Evolutionary conservation across 371 early-diverging fungal species (phyloP), one percentile per base, ranked within the genome.

Genomic region (Capillidium heterosporum): DNA sequence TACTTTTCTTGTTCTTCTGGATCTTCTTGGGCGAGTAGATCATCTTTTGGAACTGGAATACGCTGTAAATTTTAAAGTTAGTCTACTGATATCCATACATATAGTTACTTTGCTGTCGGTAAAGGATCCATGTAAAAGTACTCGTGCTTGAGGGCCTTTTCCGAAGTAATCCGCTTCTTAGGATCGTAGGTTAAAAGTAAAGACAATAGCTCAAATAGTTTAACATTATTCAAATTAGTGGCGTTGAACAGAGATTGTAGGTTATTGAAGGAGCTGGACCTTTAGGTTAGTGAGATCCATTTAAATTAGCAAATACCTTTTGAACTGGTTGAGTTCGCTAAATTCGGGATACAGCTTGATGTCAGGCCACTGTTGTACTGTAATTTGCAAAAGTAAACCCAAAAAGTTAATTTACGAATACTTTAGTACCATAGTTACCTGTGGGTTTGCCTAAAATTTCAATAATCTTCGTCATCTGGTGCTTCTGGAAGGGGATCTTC

Each of bases 181-280:
- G 98, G 98, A 65, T 96, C 90, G 60, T 95, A 99, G 52, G 89
- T 88, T 13, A 99, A 72, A 75, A 95, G 72, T 1, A 74, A 72
- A 1, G 82, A 66, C 29, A 98, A 73, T 21, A 97, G 66, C 49
- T 83, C 74, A 59, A 78, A 84, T 7, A 75, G 84, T 29, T 73
- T 48, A 40, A 84, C 84, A 21, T 80, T 80, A 49, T 74, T 76
- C 52, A 48, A 64, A 28, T 51, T 67, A 65, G 72, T 75, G 60
- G 49, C 47, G 39, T 73, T 71, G 24, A 64, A 65, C 68, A 78
- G 43, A 56, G 59, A 65, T 65, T 61, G 64, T 60, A 67, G 61
- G 5, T 66, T 67, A 60, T 77, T 78, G 0, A 68, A 61, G 46
- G 61, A 70, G 48, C 80, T 80, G n/a, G n/a, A n/a, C n/a, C n/a